Base-by-base conservation (phyloP, 768 basidiomycete genomes). In the Cystofilobasidium capitatum region DNA sequence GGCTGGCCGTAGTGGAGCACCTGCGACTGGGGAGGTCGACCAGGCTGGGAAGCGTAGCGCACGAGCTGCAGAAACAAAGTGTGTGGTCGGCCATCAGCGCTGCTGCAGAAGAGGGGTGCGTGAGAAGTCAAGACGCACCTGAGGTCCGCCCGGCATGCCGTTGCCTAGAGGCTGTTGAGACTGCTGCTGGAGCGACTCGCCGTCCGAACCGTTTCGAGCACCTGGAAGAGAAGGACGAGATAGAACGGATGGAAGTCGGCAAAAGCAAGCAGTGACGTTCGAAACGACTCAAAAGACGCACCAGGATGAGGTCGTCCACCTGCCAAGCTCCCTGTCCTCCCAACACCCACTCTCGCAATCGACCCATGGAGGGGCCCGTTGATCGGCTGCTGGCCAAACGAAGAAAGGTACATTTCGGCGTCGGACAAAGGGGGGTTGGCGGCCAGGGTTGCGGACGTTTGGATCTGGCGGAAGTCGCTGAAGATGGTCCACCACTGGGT, bases 381-480 rank as follows among this genome's bases (percentile, higher is more conserved):
- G 49, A 24, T 22, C 8, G 24, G 49, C 49, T 55, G 51, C 31
- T 55, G 29, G 51, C 51, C 51, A 20, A 55, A 55, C 12, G 51
- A 55, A 26, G 51, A 55, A 7, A 55, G 51, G 51, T 55, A 55
- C 13, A 33, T 33, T 17, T 55, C 51, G 26, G 51, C 51, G 31
- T 55, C 51, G 51, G 7, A 17, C 17, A 33, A 16, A 7, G 51
- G 51, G 4, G 51, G 51, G 20, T 55, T 3, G 9, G 3, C 22
- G 26, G 51, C 51, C 5, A 55, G 31, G 13, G 51, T 55, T 5
- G 51, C 2, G 7, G 51, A 55, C 10, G 51, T 55, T n/a, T 55
- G 51, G 51, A 55, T 55, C 31, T 55, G 51, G 51, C 51, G 51
- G 51, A 55, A 55, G 51, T 55, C 51, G 51, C 33, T 55, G 51